These are phyloP conservation scores for Polytolypa hystricis DNA, from an alignment of 2,329 filamentous ascomycete species.

Conservation along the genomic window DNA sequence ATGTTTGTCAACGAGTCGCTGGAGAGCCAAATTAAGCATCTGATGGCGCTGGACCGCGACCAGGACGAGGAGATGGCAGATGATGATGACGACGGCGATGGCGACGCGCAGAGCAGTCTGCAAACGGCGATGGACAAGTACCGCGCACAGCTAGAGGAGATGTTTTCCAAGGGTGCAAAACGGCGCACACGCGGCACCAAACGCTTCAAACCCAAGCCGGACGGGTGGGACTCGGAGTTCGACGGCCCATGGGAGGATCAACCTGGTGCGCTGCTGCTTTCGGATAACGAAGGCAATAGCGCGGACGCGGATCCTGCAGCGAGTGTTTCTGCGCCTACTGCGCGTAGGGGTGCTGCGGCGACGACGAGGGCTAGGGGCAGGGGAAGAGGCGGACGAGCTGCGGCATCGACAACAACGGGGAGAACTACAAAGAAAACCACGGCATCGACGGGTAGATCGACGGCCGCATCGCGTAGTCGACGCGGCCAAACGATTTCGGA, in stretches of 20 bases:
- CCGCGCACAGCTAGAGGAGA: slow-evolving; percentile 56
- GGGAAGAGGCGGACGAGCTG: slow-evolving; percentile 14
- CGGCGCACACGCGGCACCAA: slow-evolving; percentile 43
- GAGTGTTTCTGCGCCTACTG: slow-evolving; percentile 18
- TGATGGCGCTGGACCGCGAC: slow-evolving; percentile 55
- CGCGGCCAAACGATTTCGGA: slow-evolving; percentile 21
- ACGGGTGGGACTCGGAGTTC: slow-evolving; percentile 77
- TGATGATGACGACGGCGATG: slow-evolving; percentile 56
- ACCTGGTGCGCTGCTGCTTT: slow-evolving; percentile 51
- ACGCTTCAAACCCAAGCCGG: slow-evolving; percentile 63
- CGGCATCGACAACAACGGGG: slow-evolving; percentile 22
- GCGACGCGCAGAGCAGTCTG: slow-evolving; percentile 57
- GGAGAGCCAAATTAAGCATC: slow-evolving; percentile 56
- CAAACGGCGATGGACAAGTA: slow-evolving; percentile 63
- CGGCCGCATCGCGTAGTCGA: slow-evolving; percentile 13
- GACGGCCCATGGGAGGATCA: slow-evolving; percentile 80
- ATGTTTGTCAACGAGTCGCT: slow-evolving; percentile 64
- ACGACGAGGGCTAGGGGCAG: slow-evolving; percentile 22
- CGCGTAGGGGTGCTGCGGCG: slow-evolving; percentile 36
- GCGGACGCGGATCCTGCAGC: slow-evolving; percentile 35
- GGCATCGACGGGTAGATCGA: slow-evolving; percentile 12
- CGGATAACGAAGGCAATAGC: slow-evolving; percentile 40
- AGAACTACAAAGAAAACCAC: slow-evolving; percentile 22
- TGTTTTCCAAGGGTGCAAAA: slow-evolving; percentile 55
- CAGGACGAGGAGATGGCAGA: slow-evolving; percentile 56